These are phyloP conservation scores for Aurantiochytrium sp. DNA, from an alignment of 108 stramenopile genomes.

Conservation along the genomic window DNA sequence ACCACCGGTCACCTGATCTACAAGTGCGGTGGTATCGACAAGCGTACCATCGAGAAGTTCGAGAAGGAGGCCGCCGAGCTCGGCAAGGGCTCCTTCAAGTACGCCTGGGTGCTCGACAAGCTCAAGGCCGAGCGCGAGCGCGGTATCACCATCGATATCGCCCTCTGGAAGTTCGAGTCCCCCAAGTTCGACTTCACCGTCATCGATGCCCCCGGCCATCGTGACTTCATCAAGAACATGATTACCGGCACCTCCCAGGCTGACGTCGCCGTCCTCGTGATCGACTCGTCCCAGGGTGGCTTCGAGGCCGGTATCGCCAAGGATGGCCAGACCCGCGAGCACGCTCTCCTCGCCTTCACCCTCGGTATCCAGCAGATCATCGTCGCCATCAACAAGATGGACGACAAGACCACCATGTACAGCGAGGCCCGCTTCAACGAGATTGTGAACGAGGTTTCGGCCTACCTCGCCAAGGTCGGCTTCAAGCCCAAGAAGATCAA, in stretches of 20 bases:
- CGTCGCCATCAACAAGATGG: constrained; percentile 93
- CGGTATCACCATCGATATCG: constrained; percentile 90
- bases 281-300: constrained; percentile 74
- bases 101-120: constrained; percentile 93
- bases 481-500: constrained; percentile 74
- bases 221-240: constrained; percentile 83
- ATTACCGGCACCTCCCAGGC: constrained; percentile 91
- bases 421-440: constrained; percentile 77
- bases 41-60: constrained; percentile 89
- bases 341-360: constrained; percentile 85
- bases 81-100: constrained; percentile 87
- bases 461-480: constrained; percentile 62
- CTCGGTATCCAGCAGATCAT: constrained; percentile 95
- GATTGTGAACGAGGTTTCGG: constrained; percentile 69
- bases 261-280: constrained; percentile 82
- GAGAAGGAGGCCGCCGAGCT: constrained; percentile 89
- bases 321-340: constrained; percentile 86
- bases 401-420: constrained; percentile 80
- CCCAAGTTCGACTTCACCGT: constrained; percentile 79
- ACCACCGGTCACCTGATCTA: constrained; percentile 89
- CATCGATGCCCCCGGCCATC: constrained; percentile 93
- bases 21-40: constrained; percentile 79
- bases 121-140: constrained; percentile 91
- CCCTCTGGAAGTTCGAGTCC: constrained; percentile 85
- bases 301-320: constrained; percentile 83